These are phyloP conservation scores for Hypericum perforatum DNA, from an alignment of 345 rosid species.

Conservation along the genomic window DNA sequence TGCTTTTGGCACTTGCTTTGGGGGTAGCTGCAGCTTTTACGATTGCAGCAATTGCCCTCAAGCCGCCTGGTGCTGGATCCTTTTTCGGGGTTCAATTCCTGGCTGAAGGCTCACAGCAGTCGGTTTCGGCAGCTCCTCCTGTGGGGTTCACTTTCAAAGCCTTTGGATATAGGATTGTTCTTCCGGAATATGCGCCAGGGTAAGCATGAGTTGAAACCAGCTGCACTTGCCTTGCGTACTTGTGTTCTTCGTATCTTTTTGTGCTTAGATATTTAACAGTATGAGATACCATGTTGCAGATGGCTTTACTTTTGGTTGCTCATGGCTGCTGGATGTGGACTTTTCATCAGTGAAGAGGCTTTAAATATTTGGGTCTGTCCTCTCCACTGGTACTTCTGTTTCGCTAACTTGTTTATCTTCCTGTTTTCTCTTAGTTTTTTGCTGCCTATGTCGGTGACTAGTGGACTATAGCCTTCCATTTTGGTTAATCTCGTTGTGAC, in stretches of 20 bases:
- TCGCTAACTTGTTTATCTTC: constrained; percentile 19
- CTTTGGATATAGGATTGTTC: constrained; percentile 58
- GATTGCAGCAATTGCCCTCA: constrained; percentile 28
- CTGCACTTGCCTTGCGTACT: background rate
- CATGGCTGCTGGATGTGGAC: constrained; percentile 87
- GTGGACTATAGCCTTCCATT: background rate
- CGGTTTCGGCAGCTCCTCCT: constrained; percentile 26
- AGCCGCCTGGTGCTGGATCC: constrained; percentile 32
- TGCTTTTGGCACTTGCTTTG: constrained; percentile 41
- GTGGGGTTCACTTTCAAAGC: constrained; percentile 58
- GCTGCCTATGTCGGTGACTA: background rate
- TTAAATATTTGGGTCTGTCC: constrained; percentile 93
- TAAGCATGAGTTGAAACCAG: constrained; percentile 10
- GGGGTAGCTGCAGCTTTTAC: constrained; percentile 50
- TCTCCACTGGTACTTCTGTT: constrained; percentile 52
- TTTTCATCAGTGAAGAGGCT: constrained; percentile 87
- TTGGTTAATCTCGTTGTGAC: background rate
- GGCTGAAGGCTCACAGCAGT: constrained; percentile 40
- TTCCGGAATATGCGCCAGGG: constrained; percentile 81
- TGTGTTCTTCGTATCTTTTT: no score
- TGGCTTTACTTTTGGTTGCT: constrained; percentile 93
- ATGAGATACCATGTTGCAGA: constrained; percentile 27
- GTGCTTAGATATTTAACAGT: constrained; percentile 1
- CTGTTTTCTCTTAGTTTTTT: background rate
- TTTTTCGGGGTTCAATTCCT: constrained; percentile 41